These are phyloP conservation scores for Bryopsis sp. DNA, from an alignment of 139 green algal species.

Conservation along the genomic window DNA sequence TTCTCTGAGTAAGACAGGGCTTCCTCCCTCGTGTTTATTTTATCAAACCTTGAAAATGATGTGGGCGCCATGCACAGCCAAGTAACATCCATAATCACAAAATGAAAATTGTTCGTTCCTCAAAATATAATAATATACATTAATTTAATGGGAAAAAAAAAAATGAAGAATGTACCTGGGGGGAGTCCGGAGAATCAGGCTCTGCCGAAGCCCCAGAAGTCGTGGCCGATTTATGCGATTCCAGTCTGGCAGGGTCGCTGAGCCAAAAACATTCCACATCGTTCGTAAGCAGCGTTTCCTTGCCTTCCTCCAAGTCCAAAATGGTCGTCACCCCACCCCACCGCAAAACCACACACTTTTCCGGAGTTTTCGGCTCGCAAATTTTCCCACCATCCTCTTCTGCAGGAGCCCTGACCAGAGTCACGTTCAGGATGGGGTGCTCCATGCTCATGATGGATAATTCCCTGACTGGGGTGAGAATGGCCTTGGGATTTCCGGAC, in stretches of 20 bases:
- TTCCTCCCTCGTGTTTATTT: too few relatives aligned
- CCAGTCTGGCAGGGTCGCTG: constrained; percentile 15
- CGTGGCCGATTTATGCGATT: too few relatives aligned
- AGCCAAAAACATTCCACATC: constrained; percentile 74
- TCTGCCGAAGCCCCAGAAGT: too few relatives aligned
- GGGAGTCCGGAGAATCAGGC: too few relatives aligned
- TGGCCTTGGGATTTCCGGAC: constrained; percentile 31
- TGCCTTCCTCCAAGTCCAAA: constrained; percentile 71
- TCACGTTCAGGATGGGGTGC: constrained; percentile 37
- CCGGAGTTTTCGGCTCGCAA: constrained; percentile 20
- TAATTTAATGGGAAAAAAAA: too few relatives aligned
- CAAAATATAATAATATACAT: too few relatives aligned
- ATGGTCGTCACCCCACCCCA: constrained; percentile 73
- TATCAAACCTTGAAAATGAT: too few relatives aligned
- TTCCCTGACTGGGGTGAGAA: constrained; percentile 50
- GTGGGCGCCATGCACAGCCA: too few relatives aligned
- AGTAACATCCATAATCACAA: too few relatives aligned
- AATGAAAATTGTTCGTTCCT: too few relatives aligned
- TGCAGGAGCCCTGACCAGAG: constrained; percentile 24
- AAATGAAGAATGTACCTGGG: too few relatives aligned
- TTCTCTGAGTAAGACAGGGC: too few relatives aligned
- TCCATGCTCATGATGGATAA: constrained; percentile 70
- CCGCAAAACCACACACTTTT: constrained; percentile 71
- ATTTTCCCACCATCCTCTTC: not conserved
- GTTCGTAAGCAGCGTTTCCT: constrained; percentile 39